These are phyloP conservation scores for Aphanomyces cochlioides DNA, from an alignment of 352 stramenopile genomes.

Conservation along the genomic window DNA sequence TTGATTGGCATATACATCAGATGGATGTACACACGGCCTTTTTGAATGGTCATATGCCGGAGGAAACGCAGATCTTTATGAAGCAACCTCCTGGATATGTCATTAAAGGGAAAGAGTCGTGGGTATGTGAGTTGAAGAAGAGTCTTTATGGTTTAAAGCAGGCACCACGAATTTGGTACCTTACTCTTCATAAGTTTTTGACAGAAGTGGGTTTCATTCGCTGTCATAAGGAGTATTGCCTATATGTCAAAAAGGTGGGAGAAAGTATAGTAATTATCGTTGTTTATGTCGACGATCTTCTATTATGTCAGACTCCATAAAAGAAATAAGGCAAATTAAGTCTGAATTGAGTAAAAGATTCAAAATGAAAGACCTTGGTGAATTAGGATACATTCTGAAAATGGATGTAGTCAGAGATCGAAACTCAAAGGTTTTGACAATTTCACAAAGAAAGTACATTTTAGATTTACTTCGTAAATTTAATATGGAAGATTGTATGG, in stretches of 20 bases:
- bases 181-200: not conserved
- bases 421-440: not conserved
- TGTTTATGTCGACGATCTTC: too few species aligned
- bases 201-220: not conserved
- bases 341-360: slow-evolving; percentile 33
- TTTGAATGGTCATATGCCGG: not conserved
- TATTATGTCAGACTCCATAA: not conserved
- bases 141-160: too few species aligned
- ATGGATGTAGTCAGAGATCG: not conserved
- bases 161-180: not conserved
- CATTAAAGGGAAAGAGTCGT: not conserved
- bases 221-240: not conserved
- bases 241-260: slow-evolving; percentile 2
- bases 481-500: too few species aligned
- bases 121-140: not conserved
- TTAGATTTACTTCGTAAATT: too few species aligned
- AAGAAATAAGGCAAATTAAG: slow-evolving; percentile 31
- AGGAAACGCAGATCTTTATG: not conserved
- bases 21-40: too few species aligned
- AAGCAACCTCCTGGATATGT: slow-evolving; percentile 2
- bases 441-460: too few species aligned
- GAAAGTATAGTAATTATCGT: not conserved
- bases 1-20: not conserved
- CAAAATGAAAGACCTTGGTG: slow-evolving; percentile 35
- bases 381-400: slow-evolving; percentile 34